Evolutionary conservation across 2,329 filamentous ascomycete genomes (phyloP).

Genomic region (Colletotrichum neosansevieriae): DNA sequence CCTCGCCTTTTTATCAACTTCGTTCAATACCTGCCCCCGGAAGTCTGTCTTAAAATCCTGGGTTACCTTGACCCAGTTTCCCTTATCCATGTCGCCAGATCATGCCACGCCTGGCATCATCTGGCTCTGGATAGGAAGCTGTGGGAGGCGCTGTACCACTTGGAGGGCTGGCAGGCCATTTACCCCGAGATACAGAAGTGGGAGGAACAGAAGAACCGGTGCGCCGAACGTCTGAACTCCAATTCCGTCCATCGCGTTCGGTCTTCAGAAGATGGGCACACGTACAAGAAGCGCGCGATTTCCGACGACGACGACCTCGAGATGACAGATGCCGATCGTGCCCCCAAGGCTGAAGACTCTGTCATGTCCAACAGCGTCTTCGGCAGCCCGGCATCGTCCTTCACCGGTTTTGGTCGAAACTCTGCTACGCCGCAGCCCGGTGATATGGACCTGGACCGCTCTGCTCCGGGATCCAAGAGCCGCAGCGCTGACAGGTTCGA

Average conservation of each 20-base stretch:
- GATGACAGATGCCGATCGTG: constrained; percentile 52
- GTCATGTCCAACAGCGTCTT: constrained; percentile 44
- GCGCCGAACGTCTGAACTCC: constrained; percentile 59
- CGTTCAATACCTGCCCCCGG: constrained; percentile 84
- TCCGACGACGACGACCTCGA: constrained; percentile 63
- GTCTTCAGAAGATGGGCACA: constrained; percentile 62
- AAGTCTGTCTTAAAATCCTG: constrained; percentile 91
- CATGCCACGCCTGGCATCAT: constrained; percentile 85
- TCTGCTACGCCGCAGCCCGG: constrained; percentile 34
- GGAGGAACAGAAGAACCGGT: constrained; percentile 63
- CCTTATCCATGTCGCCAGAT: constrained; percentile 80
- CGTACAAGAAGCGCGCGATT: constrained; percentile 67
- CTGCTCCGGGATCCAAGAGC: constrained; percentile 47
- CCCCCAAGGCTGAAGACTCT: constrained; percentile 44
- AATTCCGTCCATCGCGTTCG: constrained; percentile 57
- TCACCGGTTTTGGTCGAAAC: constrained; percentile 13
- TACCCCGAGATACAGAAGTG: constrained; percentile 73
- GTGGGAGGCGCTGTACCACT: constrained; percentile 85
- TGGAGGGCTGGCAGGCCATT: constrained; percentile 88
- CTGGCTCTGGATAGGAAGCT: constrained; percentile 85
- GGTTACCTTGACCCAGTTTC: constrained; percentile 86
- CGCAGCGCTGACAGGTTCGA: constrained; percentile 47
- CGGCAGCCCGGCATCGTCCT: constrained; percentile 43
- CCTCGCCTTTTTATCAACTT: constrained; percentile 95
- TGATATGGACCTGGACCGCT: constrained; percentile 52